phyloP scores from a whole-genome alignment of 768 basidiomycete species.

The Favolaschia claudopus region DNA sequence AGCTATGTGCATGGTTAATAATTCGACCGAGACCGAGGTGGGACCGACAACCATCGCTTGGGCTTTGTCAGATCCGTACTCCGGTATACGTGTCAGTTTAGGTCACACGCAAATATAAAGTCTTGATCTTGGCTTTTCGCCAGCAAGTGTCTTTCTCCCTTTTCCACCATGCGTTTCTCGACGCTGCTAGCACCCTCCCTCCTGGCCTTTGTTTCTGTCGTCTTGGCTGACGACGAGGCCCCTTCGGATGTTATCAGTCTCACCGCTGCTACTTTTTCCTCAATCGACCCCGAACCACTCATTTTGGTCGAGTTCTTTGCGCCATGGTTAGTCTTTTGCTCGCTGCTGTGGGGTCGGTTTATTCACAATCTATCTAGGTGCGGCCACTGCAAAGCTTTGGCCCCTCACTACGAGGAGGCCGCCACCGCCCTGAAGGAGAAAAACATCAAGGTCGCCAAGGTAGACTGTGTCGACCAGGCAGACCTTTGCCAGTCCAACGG shows the following conservation, averaged over 20 bases:
- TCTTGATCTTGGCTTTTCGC: no score
- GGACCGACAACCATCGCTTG: no score
- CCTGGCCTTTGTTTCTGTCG: conserved; percentile 58
- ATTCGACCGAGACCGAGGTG: no score
- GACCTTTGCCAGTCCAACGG: conserved; percentile 91
- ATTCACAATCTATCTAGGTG: conserved; percentile 60
- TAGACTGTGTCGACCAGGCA: conserved; percentile 94
- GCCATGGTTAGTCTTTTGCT: conserved; percentile 63
- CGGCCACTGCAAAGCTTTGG: conserved; percentile 95
- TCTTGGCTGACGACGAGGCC: conserved; percentile 59
- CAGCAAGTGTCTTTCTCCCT: no score
- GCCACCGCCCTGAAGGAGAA: conserved; percentile 92
- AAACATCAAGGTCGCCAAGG: conserved; percentile 91
- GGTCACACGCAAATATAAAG: conserved; percentile 18
- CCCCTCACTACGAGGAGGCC: conserved; percentile 93
- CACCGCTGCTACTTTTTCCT: conserved; percentile 72
- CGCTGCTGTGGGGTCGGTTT: background rate
- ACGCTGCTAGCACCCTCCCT: conserved; percentile 61
- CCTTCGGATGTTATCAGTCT: conserved; percentile 86
- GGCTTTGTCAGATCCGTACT: background rate
- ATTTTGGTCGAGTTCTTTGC: conserved; percentile 97
- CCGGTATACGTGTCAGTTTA: conserved; percentile 61
- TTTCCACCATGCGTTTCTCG: conserved; percentile 69
- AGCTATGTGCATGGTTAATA: no score
- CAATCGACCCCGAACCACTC: conserved; percentile 71